Conservation (phyloP, 305 asterid genomes). For the Plantago coronopus region DNA sequence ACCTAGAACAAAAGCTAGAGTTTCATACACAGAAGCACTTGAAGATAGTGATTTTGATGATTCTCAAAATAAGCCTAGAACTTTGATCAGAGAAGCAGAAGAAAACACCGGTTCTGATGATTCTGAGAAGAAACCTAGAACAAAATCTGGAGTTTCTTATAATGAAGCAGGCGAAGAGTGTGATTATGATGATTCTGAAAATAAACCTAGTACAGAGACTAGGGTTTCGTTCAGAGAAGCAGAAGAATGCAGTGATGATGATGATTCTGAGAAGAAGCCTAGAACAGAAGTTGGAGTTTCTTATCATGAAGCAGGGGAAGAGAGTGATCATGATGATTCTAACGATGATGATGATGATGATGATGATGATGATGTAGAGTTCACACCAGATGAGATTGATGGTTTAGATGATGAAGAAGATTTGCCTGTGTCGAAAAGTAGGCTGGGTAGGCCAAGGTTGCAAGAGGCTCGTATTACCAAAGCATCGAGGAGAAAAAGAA, state of each 20-base stretch:
- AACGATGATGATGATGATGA: slow-evolving; percentile 26
- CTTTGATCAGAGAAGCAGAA: too few species aligned
- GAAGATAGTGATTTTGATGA: slow-evolving; percentile 8
- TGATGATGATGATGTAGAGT: slow-evolving; percentile 48
- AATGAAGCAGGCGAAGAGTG: slow-evolving; percentile 38
- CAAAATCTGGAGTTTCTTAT: slow-evolving; percentile 33
- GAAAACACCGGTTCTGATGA: slow-evolving; percentile 5
- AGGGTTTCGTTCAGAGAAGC: slow-evolving; percentile 40
- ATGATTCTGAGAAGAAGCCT: slow-evolving; percentile 26
- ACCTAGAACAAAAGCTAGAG: not conserved
- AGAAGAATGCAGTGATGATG: slow-evolving; percentile 32
- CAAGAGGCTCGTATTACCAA: slow-evolving; percentile 25
- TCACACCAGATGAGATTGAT: slow-evolving; percentile 44
- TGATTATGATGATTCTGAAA: slow-evolving; percentile 19
- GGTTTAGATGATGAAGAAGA: slow-evolving; percentile 35
- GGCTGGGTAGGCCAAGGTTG: slow-evolving; percentile 18
- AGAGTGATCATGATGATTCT: slow-evolving; percentile 23
- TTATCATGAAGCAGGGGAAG: slow-evolving; percentile 24
- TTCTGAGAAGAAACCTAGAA: slow-evolving; percentile 23
- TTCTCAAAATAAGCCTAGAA: slow-evolving; percentile 22
- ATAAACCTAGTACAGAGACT: slow-evolving; percentile 27
- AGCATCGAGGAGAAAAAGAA: slow-evolving; percentile 35
- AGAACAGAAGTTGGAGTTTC: slow-evolving; percentile 23
- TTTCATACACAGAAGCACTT: too few species aligned
- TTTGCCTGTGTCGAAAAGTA: slow-evolving; percentile 21